A percentile compares a stretch with the other conserved stretches of the same genome.
These are phyloP conservation scores for Pythium grandisporangium DNA, from an alignment of 352 stramenopile species.

Conservation along the genomic window DNA sequence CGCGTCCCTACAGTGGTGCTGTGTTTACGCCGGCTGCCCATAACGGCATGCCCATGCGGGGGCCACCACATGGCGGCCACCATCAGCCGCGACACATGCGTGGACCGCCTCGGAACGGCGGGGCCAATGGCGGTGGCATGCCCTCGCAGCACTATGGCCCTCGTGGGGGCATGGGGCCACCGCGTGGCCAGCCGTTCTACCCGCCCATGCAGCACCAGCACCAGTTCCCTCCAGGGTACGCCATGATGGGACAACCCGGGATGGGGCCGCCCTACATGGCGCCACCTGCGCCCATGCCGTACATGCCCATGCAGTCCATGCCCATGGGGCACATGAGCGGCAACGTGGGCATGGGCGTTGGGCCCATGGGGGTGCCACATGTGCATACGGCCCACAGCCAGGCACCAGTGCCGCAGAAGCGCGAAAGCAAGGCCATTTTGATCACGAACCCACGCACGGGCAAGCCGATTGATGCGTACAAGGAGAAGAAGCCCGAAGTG, in stretches of 20 bases:
- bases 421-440: conserved; percentile 22
- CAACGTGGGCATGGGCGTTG: conserved; percentile 13
- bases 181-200: conserved; percentile 16
- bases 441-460: conserved; percentile 23
- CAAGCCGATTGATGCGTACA: conserved; percentile 3
- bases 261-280: conserved; percentile 13
- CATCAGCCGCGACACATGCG: conserved; percentile 12
- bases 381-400: background rate
- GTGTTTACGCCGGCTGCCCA: conserved; percentile 9
- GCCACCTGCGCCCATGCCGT: conserved; percentile 6
- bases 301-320: background rate
- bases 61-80: conserved; percentile 3
- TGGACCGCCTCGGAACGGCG: conserved; percentile 4
- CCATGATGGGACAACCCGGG: conserved; percentile 1
- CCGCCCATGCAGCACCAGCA: conserved; percentile 14
- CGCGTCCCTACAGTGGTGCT: conserved; percentile 12
- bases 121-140: conserved; percentile 1
- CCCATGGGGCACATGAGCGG: no score
- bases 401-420: conserved; percentile 9
- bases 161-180: conserved; percentile 11
- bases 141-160: conserved; percentile 7
- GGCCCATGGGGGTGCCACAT: conserved; percentile 2
- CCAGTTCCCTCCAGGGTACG: background rate
- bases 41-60: conserved; percentile 8
- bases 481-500: conserved; percentile 2